phyloP scores from a whole-genome alignment of 345 rosid species.

The Lepidium aucheri region DNA sequence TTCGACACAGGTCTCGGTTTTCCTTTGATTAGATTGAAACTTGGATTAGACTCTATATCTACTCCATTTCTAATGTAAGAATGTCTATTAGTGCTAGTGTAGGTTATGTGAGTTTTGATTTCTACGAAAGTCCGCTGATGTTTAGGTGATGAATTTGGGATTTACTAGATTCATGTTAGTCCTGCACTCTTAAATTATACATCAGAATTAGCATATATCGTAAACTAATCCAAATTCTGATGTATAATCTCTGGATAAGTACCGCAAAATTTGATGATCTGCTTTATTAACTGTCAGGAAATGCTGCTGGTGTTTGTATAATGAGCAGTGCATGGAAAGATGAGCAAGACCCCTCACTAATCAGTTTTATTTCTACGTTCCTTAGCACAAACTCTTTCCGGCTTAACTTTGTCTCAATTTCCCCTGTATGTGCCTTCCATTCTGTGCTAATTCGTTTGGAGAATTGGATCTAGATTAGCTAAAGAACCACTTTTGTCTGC shows the following conservation, averaged over 20 bases:
- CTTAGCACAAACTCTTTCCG: slow-evolving; percentile 68
- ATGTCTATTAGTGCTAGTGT: not conserved
- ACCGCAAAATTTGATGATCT: not conserved
- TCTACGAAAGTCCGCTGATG: not conserved
- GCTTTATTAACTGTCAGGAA: slow-evolving; percentile 3
- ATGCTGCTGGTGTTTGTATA: slow-evolving; percentile 63
- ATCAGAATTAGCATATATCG: too few species aligned
- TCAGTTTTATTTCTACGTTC: slow-evolving; percentile 64
- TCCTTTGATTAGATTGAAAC: not conserved
- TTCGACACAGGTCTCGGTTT: not conserved
- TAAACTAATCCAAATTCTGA: too few species aligned
- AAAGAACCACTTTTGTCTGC: not conserved
- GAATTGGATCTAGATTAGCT: not conserved
- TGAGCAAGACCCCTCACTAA: slow-evolving; percentile 53
- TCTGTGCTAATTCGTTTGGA: not conserved
- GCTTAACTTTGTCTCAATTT: slow-evolving; percentile 67
- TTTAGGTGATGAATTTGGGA: not conserved
- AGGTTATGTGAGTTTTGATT: not conserved
- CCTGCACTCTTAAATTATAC: too few species aligned
- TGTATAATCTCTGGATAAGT: not conserved
- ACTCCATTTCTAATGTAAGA: not conserved
- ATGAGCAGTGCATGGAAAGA: slow-evolving; percentile 74
- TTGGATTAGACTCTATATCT: not conserved
- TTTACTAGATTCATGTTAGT: not conserved
- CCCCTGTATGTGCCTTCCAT: slow-evolving; percentile 46